These are phyloP conservation scores for Glomus cerebriforme DNA, from an alignment of 192 early-diverging fungal genomes.

Conservation along the genomic window DNA sequence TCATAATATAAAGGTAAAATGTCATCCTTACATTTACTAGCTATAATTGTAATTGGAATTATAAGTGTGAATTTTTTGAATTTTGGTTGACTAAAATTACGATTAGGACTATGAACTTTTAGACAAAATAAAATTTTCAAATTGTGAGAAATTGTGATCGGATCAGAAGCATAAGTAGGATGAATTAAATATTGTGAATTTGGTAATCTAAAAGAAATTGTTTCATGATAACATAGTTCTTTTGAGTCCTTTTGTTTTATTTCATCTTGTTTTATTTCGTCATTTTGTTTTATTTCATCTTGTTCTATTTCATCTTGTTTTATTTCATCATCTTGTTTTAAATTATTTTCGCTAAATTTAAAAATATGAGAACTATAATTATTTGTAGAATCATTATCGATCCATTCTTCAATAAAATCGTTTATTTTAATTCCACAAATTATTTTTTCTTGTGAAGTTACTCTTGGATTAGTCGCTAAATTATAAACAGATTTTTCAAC, in stretches of 20 bases:
- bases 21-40: neutral
- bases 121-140: neutral
- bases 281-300: neutral
- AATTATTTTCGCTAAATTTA: neutral
- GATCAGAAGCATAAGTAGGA: neutral
- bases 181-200: neutral
- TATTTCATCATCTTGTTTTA: neutral
- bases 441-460: neutral
- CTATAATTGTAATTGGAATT: neutral
- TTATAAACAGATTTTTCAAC: neutral
- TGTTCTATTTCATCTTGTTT: neutral
- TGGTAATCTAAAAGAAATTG: neutral
- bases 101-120: neutral
- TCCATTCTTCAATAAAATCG: neutral
- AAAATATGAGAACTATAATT: neutral
- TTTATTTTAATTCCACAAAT: neutral
- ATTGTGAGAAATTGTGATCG: neutral
- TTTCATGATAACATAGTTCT: neutral
- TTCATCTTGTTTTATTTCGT: too few species aligned
- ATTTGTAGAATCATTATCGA: neutral
- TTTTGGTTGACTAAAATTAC: neutral
- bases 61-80: neutral
- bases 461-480: neutral
- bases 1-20: neutral
- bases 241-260: neutral